Percentiles rank a stretch among this genome's conserved stretches.
Conservation (phyloP, 805 yeast genomes). For the Schwanniomyces sp. region DNA sequence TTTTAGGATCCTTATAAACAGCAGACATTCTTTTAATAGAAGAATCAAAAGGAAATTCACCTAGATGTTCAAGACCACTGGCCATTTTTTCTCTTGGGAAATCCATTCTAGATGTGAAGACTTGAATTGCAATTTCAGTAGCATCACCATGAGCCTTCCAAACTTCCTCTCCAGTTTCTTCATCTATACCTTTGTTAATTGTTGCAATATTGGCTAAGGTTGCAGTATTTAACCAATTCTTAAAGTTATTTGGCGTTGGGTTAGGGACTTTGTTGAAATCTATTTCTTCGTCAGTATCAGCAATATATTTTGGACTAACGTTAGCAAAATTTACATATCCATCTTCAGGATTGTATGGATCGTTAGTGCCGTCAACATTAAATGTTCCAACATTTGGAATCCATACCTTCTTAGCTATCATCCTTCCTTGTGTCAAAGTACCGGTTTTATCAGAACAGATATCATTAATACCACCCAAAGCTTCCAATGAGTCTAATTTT, state of each 20-base stretch:
- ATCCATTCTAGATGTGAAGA: conserved; percentile 62
- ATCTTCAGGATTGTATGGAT: conserved; percentile 37
- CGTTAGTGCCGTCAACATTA: conserved; percentile 29
- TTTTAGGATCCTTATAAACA: conserved; percentile 36
- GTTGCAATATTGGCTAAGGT: conserved; percentile 42
- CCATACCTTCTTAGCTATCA: conserved; percentile 39
- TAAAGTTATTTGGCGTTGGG: conserved; percentile 18
- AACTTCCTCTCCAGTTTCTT: conserved; percentile 25
- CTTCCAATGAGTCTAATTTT: conserved; percentile 37
- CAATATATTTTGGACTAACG: conserved; percentile 27
- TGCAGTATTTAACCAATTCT: conserved; percentile 31
- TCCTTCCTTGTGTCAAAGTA: conserved; percentile 38
- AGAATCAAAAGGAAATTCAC: conserved; percentile 76
- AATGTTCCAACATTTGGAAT: conserved; percentile 34
- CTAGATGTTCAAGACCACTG: conserved; percentile 42
- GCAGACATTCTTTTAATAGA: conserved; percentile 73
- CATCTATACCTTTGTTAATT: conserved; percentile 29
- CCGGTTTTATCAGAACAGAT: conserved; percentile 44
- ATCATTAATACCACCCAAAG: conserved; percentile 38
- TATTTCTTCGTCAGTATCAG: conserved; percentile 33
- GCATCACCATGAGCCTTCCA: conserved; percentile 70
- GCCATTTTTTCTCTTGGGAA: conserved; percentile 46
- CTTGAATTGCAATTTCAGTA: conserved; percentile 86
- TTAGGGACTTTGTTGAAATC: conserved; percentile 34
- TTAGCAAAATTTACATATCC: conserved; percentile 37